A percentile compares a stretch with the other conserved stretches of the same genome.
phyloP scores from a whole-genome alignment of 1,139 yeast genomes.

The Candida sp. region DNA sequence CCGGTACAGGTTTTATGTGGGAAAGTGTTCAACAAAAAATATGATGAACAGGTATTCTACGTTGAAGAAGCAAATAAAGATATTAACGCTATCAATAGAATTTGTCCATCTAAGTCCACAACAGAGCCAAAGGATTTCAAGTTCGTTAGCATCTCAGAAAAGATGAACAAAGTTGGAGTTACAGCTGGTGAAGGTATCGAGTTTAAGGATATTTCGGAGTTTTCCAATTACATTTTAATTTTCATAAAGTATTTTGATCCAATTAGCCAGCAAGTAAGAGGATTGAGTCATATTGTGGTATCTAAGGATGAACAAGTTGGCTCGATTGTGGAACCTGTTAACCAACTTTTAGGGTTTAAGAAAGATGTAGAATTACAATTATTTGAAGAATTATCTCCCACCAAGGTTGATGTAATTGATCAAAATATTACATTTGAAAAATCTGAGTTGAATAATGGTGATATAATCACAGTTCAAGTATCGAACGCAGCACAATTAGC shows the following conservation, averaged over 20 bases:
- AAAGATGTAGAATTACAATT: conserved; percentile 38
- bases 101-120: conserved; percentile 3
- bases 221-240: conserved; percentile 42
- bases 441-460: conserved; percentile 75
- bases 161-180: conserved; percentile 13
- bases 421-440: conserved; percentile 49
- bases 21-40: conserved; percentile 35
- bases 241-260: conserved; percentile 74
- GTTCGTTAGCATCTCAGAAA: conserved; percentile 19
- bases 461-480: conserved; percentile 63
- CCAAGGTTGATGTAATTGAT: conserved; percentile 51
- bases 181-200: conserved; percentile 6
- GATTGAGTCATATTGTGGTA: conserved; percentile 62
- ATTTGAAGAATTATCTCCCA: conserved; percentile 71
- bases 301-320: conserved; percentile 47
- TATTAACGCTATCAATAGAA: conserved; percentile 17
- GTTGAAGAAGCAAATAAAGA: conserved; percentile 42
- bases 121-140: conserved; percentile 20
- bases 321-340: conserved; percentile 41
- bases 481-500: conserved; percentile 18
- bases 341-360: conserved; percentile 43
- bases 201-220: conserved; percentile 19
- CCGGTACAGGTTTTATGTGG: conserved; percentile 38
- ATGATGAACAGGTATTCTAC: conserved; percentile 46
- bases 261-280: conserved; percentile 48